phyloP scores from a whole-genome alignment of 768 basidiomycete species.

The Leucocoprinus birnbaumii region DNA sequence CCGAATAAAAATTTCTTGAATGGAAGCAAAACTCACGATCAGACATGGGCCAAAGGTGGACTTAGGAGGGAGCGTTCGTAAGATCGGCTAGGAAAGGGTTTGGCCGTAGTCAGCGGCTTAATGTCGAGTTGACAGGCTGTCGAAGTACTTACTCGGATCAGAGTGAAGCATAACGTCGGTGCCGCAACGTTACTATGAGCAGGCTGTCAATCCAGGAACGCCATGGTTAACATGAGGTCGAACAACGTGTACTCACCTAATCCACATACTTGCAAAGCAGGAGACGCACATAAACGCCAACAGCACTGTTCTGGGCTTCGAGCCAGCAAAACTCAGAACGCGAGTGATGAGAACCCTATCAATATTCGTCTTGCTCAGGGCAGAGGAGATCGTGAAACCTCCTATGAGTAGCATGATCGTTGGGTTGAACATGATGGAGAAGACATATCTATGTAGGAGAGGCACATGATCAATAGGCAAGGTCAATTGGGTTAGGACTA shows the following conservation, averaged over 20 bases:
- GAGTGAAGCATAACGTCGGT: slow-evolving; percentile 92
- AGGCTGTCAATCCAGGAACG: slow-evolving; percentile 9
- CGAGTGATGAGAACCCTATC: slow-evolving; percentile 90
- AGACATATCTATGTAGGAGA: slow-evolving; percentile 75
- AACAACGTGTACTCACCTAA: slow-evolving; percentile 51
- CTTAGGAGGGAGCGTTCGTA: slow-evolving; percentile 84
- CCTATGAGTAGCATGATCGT: slow-evolving; percentile 99
- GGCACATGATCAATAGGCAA: slow-evolving; percentile 8
- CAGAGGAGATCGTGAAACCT: slow-evolving; percentile 97
- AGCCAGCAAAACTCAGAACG: slow-evolving; percentile 87
- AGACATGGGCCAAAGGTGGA: slow-evolving; percentile 87
- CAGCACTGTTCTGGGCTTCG: slow-evolving; percentile 80
- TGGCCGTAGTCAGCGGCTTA: not conserved
- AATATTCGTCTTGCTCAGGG: slow-evolving; percentile 92
- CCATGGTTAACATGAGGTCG: not conserved
- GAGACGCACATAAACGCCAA: slow-evolving; percentile 95
- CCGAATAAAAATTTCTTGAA: not conserved
- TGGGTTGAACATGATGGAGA: slow-evolving; percentile 94
- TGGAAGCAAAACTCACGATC: slow-evolving; percentile 56
- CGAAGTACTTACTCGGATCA: slow-evolving; percentile 74
- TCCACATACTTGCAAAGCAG: slow-evolving; percentile 99
- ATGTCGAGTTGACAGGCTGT: not conserved
- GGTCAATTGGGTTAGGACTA: not conserved
- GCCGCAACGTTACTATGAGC: slow-evolving; percentile 87
- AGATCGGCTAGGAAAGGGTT: slow-evolving; percentile 69